Percentiles rank a stretch among this genome's conserved stretches.
Conservation (phyloP, 2,329 filamentous ascomycete species). For the Alternaria sp. region DNA sequence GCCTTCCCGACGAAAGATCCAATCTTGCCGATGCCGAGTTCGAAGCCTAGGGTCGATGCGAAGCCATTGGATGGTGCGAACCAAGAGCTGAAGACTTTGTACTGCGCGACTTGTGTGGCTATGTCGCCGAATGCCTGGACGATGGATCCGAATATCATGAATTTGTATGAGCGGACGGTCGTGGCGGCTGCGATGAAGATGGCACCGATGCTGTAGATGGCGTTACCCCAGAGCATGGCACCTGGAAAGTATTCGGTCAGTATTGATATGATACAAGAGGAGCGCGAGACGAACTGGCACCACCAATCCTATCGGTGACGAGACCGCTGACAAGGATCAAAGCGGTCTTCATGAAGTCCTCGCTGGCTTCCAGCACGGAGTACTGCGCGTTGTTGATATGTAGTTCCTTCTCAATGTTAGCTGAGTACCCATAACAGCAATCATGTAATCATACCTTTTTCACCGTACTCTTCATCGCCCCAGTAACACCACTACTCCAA, state of each 20-base stretch:
- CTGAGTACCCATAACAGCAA: not conserved
- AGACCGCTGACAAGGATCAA: conserved; percentile 63
- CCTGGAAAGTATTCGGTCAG: conserved; percentile 27
- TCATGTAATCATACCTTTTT: conserved; percentile 56
- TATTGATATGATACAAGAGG: not conserved
- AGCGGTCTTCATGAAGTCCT: conserved; percentile 67
- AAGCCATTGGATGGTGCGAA: conserved; percentile 68
- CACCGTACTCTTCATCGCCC: conserved; percentile 66
- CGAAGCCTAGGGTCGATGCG: conserved; percentile 66
- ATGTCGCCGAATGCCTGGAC: conserved; percentile 67
- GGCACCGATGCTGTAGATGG: conserved; percentile 64
- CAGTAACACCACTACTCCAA: conserved; percentile 67
- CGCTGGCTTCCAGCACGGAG: conserved; percentile 64
- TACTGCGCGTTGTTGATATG: conserved; percentile 67
- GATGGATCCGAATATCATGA: conserved; percentile 66
- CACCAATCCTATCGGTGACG: conserved; percentile 65
- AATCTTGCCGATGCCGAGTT: conserved; percentile 67
- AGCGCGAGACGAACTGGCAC: conserved; percentile 49
- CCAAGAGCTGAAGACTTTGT: conserved; percentile 70
- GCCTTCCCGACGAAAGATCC: conserved; percentile 67
- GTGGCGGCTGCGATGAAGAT: conserved; percentile 66
- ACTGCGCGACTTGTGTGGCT: conserved; percentile 68
- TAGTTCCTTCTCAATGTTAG: conserved; percentile 49
- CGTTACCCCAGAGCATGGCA: conserved; percentile 67
- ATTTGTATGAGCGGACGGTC: conserved; percentile 62